A percentile compares a stretch with the other conserved stretches of the same genome.
Evolutionary conservation across 1,284 basidiomycete genomes (phyloP).

Genomic region (Melanopsichium pennsylvanicum): DNA sequence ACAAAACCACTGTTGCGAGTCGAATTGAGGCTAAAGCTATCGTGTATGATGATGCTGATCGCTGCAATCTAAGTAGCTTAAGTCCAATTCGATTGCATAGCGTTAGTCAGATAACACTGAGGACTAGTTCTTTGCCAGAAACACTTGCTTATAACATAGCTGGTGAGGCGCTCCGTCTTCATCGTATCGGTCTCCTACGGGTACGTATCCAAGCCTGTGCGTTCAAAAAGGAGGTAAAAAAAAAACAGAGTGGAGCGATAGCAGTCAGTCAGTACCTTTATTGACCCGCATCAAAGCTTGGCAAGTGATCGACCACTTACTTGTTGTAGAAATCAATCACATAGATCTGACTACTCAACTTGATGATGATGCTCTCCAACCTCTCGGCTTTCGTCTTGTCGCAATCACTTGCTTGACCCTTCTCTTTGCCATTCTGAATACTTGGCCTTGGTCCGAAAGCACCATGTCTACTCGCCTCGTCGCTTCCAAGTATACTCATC

Average conservation of each 20-base stretch:
- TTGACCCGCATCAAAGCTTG: not conserved
- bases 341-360: slow-evolving; percentile 47
- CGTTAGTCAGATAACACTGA: no score
- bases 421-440: not conserved
- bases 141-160: slow-evolving; percentile 38
- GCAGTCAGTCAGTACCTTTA: not conserved
- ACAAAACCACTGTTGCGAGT: no score
- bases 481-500: slow-evolving; percentile 1
- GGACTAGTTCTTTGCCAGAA: slow-evolving; percentile 4
- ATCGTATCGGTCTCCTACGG: slow-evolving; percentile 37
- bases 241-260: not conserved
- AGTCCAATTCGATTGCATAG: no score
- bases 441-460: slow-evolving; percentile 31
- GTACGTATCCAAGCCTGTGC: slow-evolving; percentile 27
- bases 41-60: no score
- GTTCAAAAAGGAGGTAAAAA: not conserved
- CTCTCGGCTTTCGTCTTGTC: slow-evolving; percentile 1
- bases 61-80: no score
- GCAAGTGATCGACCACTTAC: slow-evolving; percentile 6
- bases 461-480: slow-evolving; percentile 14
- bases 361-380: slow-evolving; percentile 41
- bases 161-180: slow-evolving; percentile 45
- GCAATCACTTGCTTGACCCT: not conserved
- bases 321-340: slow-evolving; percentile 36
- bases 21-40: no score